A percentile compares a stretch with the other conserved stretches of the same genome.
Conservation (phyloP, 1,284 basidiomycete species). For the Irpex sp. region DNA sequence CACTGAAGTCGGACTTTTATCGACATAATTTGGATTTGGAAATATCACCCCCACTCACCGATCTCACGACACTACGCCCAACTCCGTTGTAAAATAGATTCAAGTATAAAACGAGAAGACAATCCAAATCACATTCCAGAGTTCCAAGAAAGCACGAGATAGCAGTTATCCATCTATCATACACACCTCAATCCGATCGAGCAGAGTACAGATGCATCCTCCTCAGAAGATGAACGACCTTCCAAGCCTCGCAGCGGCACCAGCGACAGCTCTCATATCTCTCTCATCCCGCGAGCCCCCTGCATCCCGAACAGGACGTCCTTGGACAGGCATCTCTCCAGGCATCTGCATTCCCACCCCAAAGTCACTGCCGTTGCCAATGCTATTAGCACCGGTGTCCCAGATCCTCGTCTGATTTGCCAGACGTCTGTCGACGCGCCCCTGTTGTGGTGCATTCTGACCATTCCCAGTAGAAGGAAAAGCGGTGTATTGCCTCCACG, state of each 20-base stretch:
- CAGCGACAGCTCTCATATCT: conserved; percentile 21
- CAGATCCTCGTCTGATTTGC: conserved; percentile 23
- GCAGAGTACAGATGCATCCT: neutral
- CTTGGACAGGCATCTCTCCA: conserved; percentile 18
- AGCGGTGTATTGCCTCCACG: conserved; percentile 2
- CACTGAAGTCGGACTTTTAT: too few relatives aligned
- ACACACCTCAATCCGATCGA: neutral
- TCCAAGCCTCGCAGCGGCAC: conserved; percentile 20
- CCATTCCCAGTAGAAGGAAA: neutral
- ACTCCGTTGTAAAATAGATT: too few relatives aligned
- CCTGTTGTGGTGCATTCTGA: neutral
- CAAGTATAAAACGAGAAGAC: too few relatives aligned
- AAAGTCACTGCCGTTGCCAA: neutral
- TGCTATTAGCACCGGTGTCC: conserved; percentile 9
- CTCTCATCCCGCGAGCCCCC: conserved; percentile 10
- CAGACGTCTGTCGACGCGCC: conserved; percentile 11
- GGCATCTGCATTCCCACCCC: conserved; percentile 16
- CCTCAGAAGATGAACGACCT: conserved; percentile 23
- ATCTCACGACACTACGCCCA: too few relatives aligned
- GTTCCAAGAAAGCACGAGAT: neutral
- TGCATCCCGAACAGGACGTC: neutral
- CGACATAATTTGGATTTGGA: too few relatives aligned
- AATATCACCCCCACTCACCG: too few relatives aligned
- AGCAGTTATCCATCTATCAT: neutral
- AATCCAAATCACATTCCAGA: neutral